These are phyloP conservation scores for Tylopilus felleus DNA, from an alignment of 768 basidiomycete species.

Conservation along the genomic window DNA sequence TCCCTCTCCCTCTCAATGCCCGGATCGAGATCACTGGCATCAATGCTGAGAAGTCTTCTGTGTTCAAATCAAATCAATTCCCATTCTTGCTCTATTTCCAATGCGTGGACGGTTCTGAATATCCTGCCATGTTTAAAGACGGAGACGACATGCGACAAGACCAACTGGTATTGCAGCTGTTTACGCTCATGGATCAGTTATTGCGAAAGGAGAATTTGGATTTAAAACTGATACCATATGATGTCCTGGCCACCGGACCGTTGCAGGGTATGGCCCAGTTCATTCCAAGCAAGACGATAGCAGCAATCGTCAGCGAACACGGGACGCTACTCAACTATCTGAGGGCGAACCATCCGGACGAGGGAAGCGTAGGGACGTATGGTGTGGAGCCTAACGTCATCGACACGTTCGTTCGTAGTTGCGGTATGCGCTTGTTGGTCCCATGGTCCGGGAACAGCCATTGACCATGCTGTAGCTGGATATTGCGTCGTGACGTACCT, in stretches of 20 bases:
- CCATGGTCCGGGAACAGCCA: not conserved
- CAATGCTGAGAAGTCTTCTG: constrained; percentile 85
- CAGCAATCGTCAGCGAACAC: constrained; percentile 90
- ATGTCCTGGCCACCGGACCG: constrained; percentile 88
- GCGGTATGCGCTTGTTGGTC: constrained; percentile 58
- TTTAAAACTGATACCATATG: constrained; percentile 85
- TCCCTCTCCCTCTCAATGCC: constrained; percentile 93
- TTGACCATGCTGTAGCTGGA: constrained; percentile 61
- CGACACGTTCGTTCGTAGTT: constrained; percentile 95
- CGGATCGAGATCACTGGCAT: constrained; percentile 80
- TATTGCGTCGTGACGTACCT: constrained; percentile 98
- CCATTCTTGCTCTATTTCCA: constrained; percentile 91
- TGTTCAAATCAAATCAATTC: constrained; percentile 96
- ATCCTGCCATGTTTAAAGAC: constrained; percentile 97
- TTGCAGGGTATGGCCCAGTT: constrained; percentile 96
- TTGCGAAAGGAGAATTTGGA: constrained; percentile 94
- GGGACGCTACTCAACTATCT: constrained; percentile 87
- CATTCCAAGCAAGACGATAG: constrained; percentile 93
- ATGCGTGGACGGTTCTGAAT: constrained; percentile 79
- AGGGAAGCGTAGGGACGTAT: constrained; percentile 90
- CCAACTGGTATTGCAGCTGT: constrained; percentile 96
- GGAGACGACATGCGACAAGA: constrained; percentile 99
- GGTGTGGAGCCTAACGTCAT: constrained; percentile 94
- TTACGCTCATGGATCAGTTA: constrained; percentile 95
- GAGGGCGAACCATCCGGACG: constrained; percentile 83